phyloP scores from a whole-genome alignment of 768 basidiomycete species.

The Peribolospora baueri region DNA sequence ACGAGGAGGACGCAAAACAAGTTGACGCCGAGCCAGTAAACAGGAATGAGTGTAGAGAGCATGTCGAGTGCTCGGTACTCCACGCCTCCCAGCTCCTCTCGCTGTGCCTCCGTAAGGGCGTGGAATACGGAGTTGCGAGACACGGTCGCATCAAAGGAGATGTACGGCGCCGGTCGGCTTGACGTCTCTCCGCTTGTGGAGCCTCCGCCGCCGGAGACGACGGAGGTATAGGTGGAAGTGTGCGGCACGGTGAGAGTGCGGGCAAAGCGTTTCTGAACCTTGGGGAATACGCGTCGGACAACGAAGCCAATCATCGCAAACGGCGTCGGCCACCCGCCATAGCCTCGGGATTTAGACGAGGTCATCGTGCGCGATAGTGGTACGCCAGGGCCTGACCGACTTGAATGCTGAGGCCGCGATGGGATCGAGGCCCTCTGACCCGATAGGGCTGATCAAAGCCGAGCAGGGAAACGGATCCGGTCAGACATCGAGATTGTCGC shows the following conservation, averaged over 20 bases:
- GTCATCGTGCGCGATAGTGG: too few relatives aligned
- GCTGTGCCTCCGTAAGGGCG: conserved; percentile 45
- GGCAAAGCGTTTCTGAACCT: conserved; percentile 31
- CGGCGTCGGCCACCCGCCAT: conserved; percentile 23
- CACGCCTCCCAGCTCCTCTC: conserved; percentile 78
- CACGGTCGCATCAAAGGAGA: conserved; percentile 47
- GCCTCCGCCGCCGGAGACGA: conserved; percentile 11
- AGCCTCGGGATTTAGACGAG: conserved; percentile 1
- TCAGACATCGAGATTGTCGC: too few relatives aligned
- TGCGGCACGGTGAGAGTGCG: conserved; percentile 52
- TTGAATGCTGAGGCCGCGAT: not conserved
- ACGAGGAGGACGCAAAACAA: conserved; percentile 45
- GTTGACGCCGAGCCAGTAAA: conserved; percentile 49
- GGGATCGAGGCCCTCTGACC: too few relatives aligned
- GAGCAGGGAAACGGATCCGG: too few relatives aligned
- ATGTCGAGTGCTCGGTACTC: conserved; percentile 69
- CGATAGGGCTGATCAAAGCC: not conserved
- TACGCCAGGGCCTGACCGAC: not conserved
- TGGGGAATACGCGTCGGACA: conserved; percentile 38
- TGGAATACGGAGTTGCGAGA: conserved; percentile 20
- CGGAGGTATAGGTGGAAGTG: conserved; percentile 27
- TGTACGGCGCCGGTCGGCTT: conserved; percentile 38
- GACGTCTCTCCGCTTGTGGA: not conserved
- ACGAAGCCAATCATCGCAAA: conserved; percentile 23
- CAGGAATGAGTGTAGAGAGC: conserved; percentile 16